A percentile compares a stretch with the other conserved stretches of the same genome.
Evolutionary conservation across 306 rosid species (phyloP).

Genomic region (Styphnolobium japonicum): DNA sequence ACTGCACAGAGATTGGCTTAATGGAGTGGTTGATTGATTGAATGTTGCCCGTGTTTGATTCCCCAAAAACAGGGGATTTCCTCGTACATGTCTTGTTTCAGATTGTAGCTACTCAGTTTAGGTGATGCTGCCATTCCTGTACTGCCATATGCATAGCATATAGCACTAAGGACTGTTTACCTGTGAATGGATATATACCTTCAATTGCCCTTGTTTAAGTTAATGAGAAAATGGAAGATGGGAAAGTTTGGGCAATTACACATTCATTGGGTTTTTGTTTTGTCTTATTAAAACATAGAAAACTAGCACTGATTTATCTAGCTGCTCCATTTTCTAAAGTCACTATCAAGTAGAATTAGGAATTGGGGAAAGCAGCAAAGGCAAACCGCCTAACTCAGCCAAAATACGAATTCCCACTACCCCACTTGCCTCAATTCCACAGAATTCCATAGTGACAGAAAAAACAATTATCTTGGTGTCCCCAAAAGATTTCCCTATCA

Average conservation of each 20-base stretch:
- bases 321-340: slow-evolving; percentile 20
- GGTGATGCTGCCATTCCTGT: slow-evolving; percentile 25
- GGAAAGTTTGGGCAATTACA: slow-evolving; percentile 11
- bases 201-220: no score
- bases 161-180: slow-evolving; percentile 29
- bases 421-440: slow-evolving; percentile 31
- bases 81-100: slow-evolving; percentile 59
- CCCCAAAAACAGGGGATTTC: slow-evolving; percentile 74
- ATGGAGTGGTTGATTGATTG: slow-evolving; percentile 78
- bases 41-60: slow-evolving; percentile 73
- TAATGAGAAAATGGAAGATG: no score
- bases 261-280: slow-evolving; percentile 17
- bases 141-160: slow-evolving; percentile 29
- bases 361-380: background rate
- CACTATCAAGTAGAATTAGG: slow-evolving; percentile 7
- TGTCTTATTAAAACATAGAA: slow-evolving; percentile 20
- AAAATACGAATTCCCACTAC: slow-evolving; percentile 20
- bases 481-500: slow-evolving; percentile 6
- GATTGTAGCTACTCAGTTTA: slow-evolving; percentile 33
- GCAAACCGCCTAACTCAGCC: slow-evolving; percentile 27
- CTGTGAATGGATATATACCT: slow-evolving; percentile 14
- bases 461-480: slow-evolving; percentile 22
- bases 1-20: slow-evolving; percentile 35
- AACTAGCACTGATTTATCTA: slow-evolving; percentile 2
- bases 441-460: background rate